Percentiles rank a stretch among this genome's conserved stretches.
phyloP scores from a whole-genome alignment of 768 basidiomycete species.

The Auricularia heimuer region DNA sequence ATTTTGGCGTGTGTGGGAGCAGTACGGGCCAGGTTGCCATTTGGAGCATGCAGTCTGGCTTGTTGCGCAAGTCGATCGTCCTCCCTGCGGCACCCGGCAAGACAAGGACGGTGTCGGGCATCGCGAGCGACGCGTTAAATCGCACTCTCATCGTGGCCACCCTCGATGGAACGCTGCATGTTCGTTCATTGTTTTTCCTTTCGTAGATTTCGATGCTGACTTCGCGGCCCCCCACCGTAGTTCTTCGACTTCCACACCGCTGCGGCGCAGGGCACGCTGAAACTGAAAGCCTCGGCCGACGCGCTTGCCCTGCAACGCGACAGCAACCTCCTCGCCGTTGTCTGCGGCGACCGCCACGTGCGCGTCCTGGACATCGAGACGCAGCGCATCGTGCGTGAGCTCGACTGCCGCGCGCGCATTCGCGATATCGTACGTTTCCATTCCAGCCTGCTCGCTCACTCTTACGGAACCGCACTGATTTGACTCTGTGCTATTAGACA shows the following conservation, averaged over 20 bases:
- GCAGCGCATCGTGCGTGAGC: constrained; percentile 72
- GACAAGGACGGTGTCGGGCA: constrained; percentile 59
- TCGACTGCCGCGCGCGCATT: constrained; percentile 81
- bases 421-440: constrained; percentile 64
- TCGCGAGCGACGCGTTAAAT: constrained; percentile 83
- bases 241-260: constrained; percentile 96
- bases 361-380: constrained; percentile 91
- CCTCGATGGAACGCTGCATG: constrained; percentile 81
- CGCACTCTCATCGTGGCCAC: constrained; percentile 73
- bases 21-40: constrained; percentile 72
- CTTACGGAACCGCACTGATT: not conserved
- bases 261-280: constrained; percentile 55
- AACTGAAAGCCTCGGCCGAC: constrained; percentile 57
- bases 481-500: constrained; percentile 37
- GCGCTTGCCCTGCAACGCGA: constrained; percentile 74
- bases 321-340: constrained; percentile 69
- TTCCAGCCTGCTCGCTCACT: constrained; percentile 4
- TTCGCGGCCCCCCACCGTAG: constrained; percentile 29
- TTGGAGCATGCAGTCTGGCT: constrained; percentile 98
- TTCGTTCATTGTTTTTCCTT: constrained; percentile 30
- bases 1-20: constrained; percentile 82
- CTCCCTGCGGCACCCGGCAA: constrained; percentile 49
- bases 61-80: constrained; percentile 67
- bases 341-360: constrained; percentile 80
- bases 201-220: not conserved